phyloP scores from a whole-genome alignment of 768 basidiomycete genomes.

The Dacryopinax primogenitus region DNA sequence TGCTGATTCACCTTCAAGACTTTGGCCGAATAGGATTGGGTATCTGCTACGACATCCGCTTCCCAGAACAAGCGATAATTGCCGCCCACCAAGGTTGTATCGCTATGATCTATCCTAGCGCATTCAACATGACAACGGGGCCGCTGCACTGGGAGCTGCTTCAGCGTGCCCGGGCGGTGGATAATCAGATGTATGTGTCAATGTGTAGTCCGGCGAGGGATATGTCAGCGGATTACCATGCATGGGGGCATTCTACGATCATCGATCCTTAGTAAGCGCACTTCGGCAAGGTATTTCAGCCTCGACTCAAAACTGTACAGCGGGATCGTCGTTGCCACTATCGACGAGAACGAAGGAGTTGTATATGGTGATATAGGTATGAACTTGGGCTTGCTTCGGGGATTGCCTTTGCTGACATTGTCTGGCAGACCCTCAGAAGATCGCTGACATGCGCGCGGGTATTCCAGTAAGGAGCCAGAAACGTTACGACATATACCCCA shows the following conservation, averaged over 20 bases:
- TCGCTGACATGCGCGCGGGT: conserved; percentile 56
- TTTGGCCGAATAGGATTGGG: conserved; percentile 95
- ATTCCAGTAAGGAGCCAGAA: conserved; percentile 89
- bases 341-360: conserved; percentile 65
- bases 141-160: conserved; percentile 93
- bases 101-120: conserved; percentile 79
- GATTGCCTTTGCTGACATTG: background rate
- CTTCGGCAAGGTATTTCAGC: background rate
- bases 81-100: conserved; percentile 80
- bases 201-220: conserved; percentile 96
- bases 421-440: conserved; percentile 45
- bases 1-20: conserved; percentile 35
- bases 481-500: conserved; percentile 82
- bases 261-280: conserved; percentile 33
- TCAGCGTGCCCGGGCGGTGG: conserved; percentile 74
- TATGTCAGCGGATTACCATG: conserved; percentile 69
- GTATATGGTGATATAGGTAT: conserved; percentile 69
- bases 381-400: conserved; percentile 22
- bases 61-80: conserved; percentile 87
- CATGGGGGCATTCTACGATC: conserved; percentile 27
- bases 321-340: conserved; percentile 60
- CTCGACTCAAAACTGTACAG: conserved; percentile 29
- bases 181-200: conserved; percentile 91
- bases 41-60: conserved; percentile 91
- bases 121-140: conserved; percentile 92